Percentiles rank a stretch among this genome's conserved stretches.
phyloP scores from a whole-genome alignment of 129 eudicot genomes.

The Flaveria brownii region DNA sequence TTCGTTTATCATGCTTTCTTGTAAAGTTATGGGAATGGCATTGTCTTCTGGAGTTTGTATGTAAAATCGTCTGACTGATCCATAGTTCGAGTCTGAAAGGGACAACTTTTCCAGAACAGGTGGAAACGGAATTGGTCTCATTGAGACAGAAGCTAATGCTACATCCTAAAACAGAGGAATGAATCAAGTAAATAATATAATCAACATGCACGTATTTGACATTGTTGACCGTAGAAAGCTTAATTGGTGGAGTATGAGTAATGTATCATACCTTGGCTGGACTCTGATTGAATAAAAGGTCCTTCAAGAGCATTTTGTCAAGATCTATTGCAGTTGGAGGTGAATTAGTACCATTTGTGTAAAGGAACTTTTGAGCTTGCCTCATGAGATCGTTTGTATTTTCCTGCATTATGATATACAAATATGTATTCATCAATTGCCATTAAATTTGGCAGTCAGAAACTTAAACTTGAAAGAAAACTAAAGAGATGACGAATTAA shows the following conservation, averaged over 20 bases:
- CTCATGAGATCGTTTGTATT: conserved; percentile 75
- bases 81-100: conserved; percentile 69
- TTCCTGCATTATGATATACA: conserved; percentile 47
- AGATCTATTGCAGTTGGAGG: conserved; percentile 95
- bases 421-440: not conserved
- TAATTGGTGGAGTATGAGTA: not conserved
- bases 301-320: conserved; percentile 73
- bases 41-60: conserved; percentile 82
- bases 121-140: conserved; percentile 89
- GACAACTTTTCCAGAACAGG: conserved; percentile 87
- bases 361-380: conserved; percentile 78
- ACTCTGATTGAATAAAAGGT: conserved; percentile 88
- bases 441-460: not conserved
- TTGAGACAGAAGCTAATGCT: conserved; percentile 90
- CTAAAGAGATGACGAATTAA: not conserved
- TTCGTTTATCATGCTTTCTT: conserved; percentile 61
- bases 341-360: conserved; percentile 71
- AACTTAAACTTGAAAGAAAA: not conserved
- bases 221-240: not conserved
- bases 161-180: conserved; percentile 57
- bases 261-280: conserved; percentile 72
- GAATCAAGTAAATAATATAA: not conserved
- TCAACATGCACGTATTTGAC: not conserved
- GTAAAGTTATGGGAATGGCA: conserved; percentile 65
- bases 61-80: conserved; percentile 82